These are phyloP conservation scores for Rhodotorula graminis DNA, from an alignment of 768 basidiomycete species.

Conservation along the genomic window DNA sequence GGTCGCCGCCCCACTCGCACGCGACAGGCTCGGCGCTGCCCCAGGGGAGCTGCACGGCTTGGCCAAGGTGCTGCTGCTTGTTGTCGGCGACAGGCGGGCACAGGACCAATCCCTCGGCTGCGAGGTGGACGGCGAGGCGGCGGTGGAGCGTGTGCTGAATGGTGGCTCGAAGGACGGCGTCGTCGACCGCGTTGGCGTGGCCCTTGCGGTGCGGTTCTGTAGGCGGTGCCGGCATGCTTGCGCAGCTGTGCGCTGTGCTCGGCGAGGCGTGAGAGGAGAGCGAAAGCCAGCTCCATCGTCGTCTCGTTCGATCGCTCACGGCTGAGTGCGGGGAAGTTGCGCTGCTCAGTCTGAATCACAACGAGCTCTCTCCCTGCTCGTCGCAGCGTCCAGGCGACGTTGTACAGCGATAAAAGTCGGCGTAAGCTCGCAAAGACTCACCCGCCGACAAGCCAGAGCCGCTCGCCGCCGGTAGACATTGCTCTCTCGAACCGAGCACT, in stretches of 20 bases:
- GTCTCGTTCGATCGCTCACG: no score
- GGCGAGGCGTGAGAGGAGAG: no score
- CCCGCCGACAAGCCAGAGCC: no score
- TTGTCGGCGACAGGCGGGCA: neutral
- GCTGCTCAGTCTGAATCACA: no score
- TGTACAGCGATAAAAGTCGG: no score
- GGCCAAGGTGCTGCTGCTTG: neutral
- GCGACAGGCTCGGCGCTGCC: neutral
- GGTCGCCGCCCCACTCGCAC: neutral
- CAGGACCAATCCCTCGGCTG: neutral
- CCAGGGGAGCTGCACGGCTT: slow-evolving; percentile 19
- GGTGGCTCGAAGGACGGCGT: slow-evolving; percentile 3
- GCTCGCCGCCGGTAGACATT: no score
- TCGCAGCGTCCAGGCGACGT: no score
- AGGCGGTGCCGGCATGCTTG: neutral
- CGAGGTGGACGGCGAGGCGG: slow-evolving; percentile 1
- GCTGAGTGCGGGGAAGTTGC: no score
- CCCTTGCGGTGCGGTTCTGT: no score
- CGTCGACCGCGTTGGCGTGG: neutral
- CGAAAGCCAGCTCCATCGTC: neutral
- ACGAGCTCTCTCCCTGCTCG: no score
- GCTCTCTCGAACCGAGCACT: no score
- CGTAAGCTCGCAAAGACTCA: no score
- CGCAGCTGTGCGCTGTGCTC: neutral
- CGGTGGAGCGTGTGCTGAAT: neutral